phyloP scores from a whole-genome alignment of 768 basidiomycete genomes.

The Asterophora parasitica region DNA sequence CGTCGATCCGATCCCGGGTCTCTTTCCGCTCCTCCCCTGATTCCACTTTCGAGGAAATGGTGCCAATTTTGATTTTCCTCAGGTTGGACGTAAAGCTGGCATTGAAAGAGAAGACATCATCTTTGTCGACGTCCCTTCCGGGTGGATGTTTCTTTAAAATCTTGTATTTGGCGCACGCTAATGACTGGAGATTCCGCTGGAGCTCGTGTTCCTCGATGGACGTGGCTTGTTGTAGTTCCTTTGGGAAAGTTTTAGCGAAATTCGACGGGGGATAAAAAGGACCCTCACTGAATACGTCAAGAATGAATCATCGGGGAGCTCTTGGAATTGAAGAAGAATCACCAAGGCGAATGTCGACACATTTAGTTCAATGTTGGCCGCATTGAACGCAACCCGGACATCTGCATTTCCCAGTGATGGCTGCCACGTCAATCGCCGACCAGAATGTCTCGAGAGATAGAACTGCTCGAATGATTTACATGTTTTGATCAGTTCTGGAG shows the following conservation, averaged over 20 bases:
- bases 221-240: conserved; percentile 85
- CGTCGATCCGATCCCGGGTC: conserved; percentile 85
- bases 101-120: conserved; percentile 91
- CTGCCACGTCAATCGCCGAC: conserved; percentile 90
- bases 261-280: not conserved
- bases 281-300: conserved; percentile 69
- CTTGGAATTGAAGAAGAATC: conserved; percentile 84
- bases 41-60: conserved; percentile 85
- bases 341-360: conserved; percentile 87
- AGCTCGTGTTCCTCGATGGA: conserved; percentile 72
- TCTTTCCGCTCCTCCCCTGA: conserved; percentile 83
- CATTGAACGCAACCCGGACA: conserved; percentile 76
- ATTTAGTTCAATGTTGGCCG: conserved; percentile 81
- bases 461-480: conserved; percentile 82
- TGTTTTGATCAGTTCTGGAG: conserved; percentile 55
- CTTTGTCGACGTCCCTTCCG: conserved; percentile 70
- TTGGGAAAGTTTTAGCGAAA: conserved; percentile 1
- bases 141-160: conserved; percentile 88
- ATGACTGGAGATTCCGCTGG: conserved; percentile 89
- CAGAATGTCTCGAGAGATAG: conserved; percentile 86
- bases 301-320: conserved; percentile 58
- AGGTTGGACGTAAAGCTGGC: conserved; percentile 71
- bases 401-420: conserved; percentile 87
- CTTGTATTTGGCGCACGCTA: conserved; percentile 94
- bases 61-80: conserved; percentile 90